Percentiles rank a stretch among this genome's conserved stretches.
Evolutionary conservation across 495 filamentous ascomycete genomes (phyloP).

Genomic region (Xylaria curta): DNA sequence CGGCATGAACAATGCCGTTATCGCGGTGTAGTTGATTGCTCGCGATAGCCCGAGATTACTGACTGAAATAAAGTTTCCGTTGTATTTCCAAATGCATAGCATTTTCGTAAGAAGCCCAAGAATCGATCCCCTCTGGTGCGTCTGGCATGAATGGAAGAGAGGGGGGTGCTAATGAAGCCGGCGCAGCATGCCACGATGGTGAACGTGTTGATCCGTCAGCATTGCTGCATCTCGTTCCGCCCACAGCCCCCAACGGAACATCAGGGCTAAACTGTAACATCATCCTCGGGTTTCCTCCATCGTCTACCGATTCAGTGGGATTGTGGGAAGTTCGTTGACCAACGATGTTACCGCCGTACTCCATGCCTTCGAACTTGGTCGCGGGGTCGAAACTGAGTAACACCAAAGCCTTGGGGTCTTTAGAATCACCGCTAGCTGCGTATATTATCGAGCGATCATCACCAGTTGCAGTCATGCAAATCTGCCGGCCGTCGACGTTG

Average conservation of each 20-base stretch:
- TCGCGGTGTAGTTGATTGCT: background rate
- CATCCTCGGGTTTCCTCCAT: background rate
- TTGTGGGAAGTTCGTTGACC: slow-evolving; percentile 25
- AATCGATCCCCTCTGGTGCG: slow-evolving; percentile 1
- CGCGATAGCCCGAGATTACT: slow-evolving; percentile 8
- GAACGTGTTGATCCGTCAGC: background rate
- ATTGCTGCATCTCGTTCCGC: slow-evolving; percentile 18
- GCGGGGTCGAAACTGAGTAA: slow-evolving; percentile 70
- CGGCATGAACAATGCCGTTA: background rate
- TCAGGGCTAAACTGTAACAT: slow-evolving; percentile 13
- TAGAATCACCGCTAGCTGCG: slow-evolving; percentile 47
- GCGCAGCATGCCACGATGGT: slow-evolving; percentile 3
- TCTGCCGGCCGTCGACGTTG: slow-evolving; percentile 58
- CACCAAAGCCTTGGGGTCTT: slow-evolving; percentile 54
- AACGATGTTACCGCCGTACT: slow-evolving; percentile 42
- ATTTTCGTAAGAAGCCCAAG: slow-evolving; percentile 33
- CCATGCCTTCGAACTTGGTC: slow-evolving; percentile 42
- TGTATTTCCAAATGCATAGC: slow-evolving; percentile 34
- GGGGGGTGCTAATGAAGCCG: slow-evolving; percentile 6
- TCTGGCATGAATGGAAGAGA: slow-evolving; percentile 21
- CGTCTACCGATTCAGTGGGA: background rate
- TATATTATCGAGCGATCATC: slow-evolving; percentile 71
- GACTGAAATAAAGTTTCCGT: slow-evolving; percentile 33
- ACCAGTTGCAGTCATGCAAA: slow-evolving; percentile 57
- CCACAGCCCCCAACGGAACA: slow-evolving; percentile 1